Conservation (phyloP, 2,329 filamentous ascomycete species). For the Colletotrichum lentis region DNA sequence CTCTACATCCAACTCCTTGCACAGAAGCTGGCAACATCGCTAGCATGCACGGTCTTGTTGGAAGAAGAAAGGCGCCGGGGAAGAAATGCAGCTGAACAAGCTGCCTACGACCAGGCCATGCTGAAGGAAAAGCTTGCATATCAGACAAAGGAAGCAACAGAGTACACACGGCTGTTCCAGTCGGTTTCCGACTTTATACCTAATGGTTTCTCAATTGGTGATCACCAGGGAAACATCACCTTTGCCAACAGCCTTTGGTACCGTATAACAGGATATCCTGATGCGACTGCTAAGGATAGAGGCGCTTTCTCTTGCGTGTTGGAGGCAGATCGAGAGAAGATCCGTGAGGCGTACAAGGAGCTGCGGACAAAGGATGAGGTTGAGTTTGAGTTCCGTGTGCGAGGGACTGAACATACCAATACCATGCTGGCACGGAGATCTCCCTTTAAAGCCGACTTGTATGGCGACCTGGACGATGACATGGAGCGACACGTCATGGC, state of each 20-base stretch:
- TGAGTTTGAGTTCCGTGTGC: constrained; percentile 58
- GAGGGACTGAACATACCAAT: constrained; percentile 36
- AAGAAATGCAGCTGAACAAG: constrained; percentile 63
- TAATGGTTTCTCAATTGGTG: constrained; percentile 76
- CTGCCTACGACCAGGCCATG: constrained; percentile 71
- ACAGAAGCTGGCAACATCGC: constrained; percentile 69
- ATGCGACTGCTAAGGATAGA: constrained; percentile 45
- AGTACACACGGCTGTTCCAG: constrained; percentile 71
- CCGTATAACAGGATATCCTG: constrained; percentile 58
- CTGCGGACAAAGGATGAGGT: constrained; percentile 50
- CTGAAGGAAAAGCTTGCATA: constrained; percentile 71
- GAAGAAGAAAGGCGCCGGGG: constrained; percentile 73
- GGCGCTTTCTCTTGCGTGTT: constrained; percentile 56
- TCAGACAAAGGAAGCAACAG: constrained; percentile 58
- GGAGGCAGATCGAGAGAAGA: constrained; percentile 55
- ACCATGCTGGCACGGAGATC: constrained; percentile 27
- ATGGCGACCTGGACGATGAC: constrained; percentile 44
- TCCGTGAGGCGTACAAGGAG: constrained; percentile 54
- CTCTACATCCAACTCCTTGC: constrained; percentile 67
- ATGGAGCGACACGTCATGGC: constrained; percentile 56
- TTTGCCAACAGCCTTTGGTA: constrained; percentile 77
- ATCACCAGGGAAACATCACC: constrained; percentile 68
- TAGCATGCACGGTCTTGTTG: constrained; percentile 75
- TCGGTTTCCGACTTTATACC: constrained; percentile 77
- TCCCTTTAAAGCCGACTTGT: constrained; percentile 41